Percentiles rank a stretch among this genome's conserved stretches.
Evolutionary conservation across 305 asterid genomes (phyloP).

Genomic region (Plantago coronopus): DNA sequence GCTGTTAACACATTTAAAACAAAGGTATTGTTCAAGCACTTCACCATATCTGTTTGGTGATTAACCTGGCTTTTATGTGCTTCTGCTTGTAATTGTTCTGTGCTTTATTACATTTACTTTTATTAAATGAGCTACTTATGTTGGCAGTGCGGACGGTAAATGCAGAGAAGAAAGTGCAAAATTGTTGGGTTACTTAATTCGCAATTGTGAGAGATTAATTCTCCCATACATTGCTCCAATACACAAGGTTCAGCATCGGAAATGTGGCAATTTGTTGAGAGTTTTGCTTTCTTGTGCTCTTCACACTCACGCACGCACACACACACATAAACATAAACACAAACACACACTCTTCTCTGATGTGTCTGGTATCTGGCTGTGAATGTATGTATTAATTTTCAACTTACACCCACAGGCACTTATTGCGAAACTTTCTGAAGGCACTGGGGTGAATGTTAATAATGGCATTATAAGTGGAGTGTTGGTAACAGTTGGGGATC

Average conservation of each 20-base stretch:
- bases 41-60: neutral
- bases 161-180: slow-evolving; percentile 99
- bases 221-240: slow-evolving; percentile 93
- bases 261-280: slow-evolving; percentile 11
- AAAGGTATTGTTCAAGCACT: slow-evolving; percentile 52
- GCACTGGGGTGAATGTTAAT: slow-evolving; percentile 87
- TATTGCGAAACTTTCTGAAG: slow-evolving; percentile 78
- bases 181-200: slow-evolving; percentile 93
- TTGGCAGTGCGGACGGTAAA: slow-evolving; percentile 89
- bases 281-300: slow-evolving; percentile 16
- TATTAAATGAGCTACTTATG: slow-evolving; percentile 36
- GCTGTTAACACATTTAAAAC: slow-evolving; percentile 83
- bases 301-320: no score
- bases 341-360: no score
- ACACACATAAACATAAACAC: no score
- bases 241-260: slow-evolving; percentile 67
- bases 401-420: slow-evolving; percentile 61
- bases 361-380: no score
- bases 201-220: slow-evolving; percentile 90
- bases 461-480: slow-evolving; percentile 96
- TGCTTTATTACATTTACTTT: slow-evolving; percentile 20
- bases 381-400: neutral
- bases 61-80: slow-evolving; percentile 11
- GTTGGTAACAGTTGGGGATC: slow-evolving; percentile 97
- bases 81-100: slow-evolving; percentile 12